Conservation (phyloP, 2,329 filamentous ascomycete genomes). For the Pyrenophora teres region DNA sequence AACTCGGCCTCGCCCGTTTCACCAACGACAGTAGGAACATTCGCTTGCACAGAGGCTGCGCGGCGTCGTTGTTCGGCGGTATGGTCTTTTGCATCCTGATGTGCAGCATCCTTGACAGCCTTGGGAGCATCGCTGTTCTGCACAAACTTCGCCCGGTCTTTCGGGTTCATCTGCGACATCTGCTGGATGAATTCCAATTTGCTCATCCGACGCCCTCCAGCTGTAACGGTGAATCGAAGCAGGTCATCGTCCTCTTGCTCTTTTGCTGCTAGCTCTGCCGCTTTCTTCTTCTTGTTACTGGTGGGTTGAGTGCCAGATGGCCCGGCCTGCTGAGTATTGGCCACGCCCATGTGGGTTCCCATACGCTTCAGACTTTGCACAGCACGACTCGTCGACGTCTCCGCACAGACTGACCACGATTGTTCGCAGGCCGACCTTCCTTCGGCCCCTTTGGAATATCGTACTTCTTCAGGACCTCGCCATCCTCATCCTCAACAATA, state of each 20-base stretch:
- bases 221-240: constrained; percentile 76
- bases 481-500: constrained; percentile 85
- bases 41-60: constrained; percentile 31
- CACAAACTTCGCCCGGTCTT: constrained; percentile 59
- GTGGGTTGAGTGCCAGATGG: constrained; percentile 24
- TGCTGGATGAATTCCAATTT: constrained; percentile 80
- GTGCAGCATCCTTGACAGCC: constrained; percentile 53
- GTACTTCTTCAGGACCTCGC: constrained; percentile 84
- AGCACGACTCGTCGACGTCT: constrained; percentile 43
- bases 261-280: constrained; percentile 27
- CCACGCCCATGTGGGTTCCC: constrained; percentile 61
- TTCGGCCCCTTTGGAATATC: constrained; percentile 66
- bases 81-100: constrained; percentile 48
- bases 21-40: constrained; percentile 39
- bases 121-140: constrained; percentile 56
- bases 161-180: constrained; percentile 72
- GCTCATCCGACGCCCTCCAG: constrained; percentile 74
- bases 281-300: constrained; percentile 33
- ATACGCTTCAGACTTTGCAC: constrained; percentile 54
- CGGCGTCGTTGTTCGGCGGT: constrained; percentile 36
- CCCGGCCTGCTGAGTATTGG: constrained; percentile 27
- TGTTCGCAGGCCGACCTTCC: constrained; percentile 32
- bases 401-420: constrained; percentile 41
- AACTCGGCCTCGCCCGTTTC: constrained; percentile 42
- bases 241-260: constrained; percentile 70